Evolutionary conservation across 768 basidiomycete genomes (phyloP), one percentile per base, ranked within the genome.

Genomic region (Lactarius evosmus): DNA sequence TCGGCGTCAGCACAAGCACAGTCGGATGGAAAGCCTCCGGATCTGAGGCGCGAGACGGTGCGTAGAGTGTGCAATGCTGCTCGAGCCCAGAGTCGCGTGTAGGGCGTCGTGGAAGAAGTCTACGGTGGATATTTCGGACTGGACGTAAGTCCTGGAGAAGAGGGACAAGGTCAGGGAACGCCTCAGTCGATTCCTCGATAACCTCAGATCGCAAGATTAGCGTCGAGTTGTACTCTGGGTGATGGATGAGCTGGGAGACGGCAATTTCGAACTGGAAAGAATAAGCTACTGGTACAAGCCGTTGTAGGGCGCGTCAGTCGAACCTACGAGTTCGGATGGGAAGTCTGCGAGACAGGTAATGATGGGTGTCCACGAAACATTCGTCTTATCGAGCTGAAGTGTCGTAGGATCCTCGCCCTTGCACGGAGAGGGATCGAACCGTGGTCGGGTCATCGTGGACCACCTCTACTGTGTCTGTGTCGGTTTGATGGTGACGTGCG

Each of bases 141-240:
- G 80, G 74, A 1, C 65, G 69, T 30, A 79, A 71, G 0, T 75
- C 80, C 2, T 76, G 69, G 27, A 87, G 66, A 1, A 36, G 41
- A 0, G 82, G 82, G 7, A 80, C 62, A 0, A 66, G 38, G 1
- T 61, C 73, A 8, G 71, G 63, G 30, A 74, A 70, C n/a, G 56
- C 66, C 9, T 30, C 61, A 7, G 68, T 72, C 27, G 72, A 67
- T 51, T 85, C 80, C 7, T 73, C 71, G 22, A 90, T 55, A 3
- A 82, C 82, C 41, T 96, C 91, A 0, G 94, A 90, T 2, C 95
- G 85, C 19, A 98, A 77, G 61, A 98, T 96, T 30, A 96, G 82
- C 0, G 91, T 89, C 0, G 93, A 93, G 71, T 95, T 96, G 73
- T 93, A 92, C 71, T 98, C 95, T 7, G 95, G 95, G 71, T 96